phyloP scores from a whole-genome alignment of 2,329 filamentous ascomycete species.

The Plectosphaerella cucumerina region DNA sequence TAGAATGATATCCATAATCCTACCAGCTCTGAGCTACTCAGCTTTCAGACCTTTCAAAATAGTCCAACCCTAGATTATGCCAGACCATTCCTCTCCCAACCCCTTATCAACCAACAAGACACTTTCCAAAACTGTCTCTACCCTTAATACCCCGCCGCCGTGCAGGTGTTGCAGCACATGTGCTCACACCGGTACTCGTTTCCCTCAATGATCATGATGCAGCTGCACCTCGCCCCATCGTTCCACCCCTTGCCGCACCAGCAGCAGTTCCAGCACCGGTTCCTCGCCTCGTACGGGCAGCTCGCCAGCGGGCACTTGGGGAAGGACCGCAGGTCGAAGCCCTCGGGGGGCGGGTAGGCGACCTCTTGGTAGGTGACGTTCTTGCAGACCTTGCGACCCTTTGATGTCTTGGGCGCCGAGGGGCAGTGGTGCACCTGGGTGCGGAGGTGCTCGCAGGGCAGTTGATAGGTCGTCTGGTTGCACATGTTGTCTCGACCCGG shows the following conservation, averaged over 20 bases:
- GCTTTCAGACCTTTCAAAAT: no score
- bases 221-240: constrained; percentile 42
- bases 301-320: constrained; percentile 40
- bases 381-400: constrained; percentile 33
- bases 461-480: constrained; percentile 43
- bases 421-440: constrained; percentile 40
- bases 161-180: constrained; percentile 48
- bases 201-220: constrained; percentile 48
- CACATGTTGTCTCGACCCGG: constrained; percentile 33
- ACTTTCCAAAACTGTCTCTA: no score
- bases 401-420: constrained; percentile 25
- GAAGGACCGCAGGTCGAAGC: constrained; percentile 25
- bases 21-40: no score
- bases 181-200: constrained; percentile 47
- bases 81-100: no score
- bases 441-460: constrained; percentile 47
- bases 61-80: no score
- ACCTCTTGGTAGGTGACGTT: constrained; percentile 37
- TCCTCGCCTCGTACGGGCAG: constrained; percentile 46
- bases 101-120: no score
- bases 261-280: constrained; percentile 51
- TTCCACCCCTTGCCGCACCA: constrained; percentile 54
- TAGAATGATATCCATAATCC: no score
- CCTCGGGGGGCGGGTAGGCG: constrained; percentile 43
- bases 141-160: constrained; percentile 24